phyloP scores from a whole-genome alignment of 768 basidiomycete species.

The Phallus indusiatus region DNA sequence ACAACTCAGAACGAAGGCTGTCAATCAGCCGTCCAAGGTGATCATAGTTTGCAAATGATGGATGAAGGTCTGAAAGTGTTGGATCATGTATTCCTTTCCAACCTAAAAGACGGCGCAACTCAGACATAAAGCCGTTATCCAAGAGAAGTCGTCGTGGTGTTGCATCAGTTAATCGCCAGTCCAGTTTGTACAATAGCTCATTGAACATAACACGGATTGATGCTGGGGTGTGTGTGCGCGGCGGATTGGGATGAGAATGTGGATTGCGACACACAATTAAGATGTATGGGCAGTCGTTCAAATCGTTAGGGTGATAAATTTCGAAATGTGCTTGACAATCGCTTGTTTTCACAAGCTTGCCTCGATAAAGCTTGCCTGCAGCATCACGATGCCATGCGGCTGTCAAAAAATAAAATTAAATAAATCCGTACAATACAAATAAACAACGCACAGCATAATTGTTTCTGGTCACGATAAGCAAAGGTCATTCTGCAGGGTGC shows the following conservation, averaged over 20 bases:
- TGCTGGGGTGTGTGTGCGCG: conserved; percentile 8
- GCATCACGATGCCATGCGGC: conserved; percentile 16
- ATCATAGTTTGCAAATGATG: conserved; percentile 18
- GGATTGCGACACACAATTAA: conserved; percentile 12
- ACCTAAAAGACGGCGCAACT: conserved; percentile 11
- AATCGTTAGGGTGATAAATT: conserved; percentile 10
- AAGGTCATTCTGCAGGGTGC: conserved; percentile 14
- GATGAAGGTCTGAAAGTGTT: conserved; percentile 14
- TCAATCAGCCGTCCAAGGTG: conserved; percentile 19
- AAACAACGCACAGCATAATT: conserved; percentile 15
- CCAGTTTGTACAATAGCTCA: conserved; percentile 12
- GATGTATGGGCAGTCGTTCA: conserved; percentile 9
- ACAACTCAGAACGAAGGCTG: conserved; percentile 12
- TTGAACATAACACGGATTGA: conserved; percentile 11
- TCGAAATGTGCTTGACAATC: neutral
- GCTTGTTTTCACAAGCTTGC: neutral
- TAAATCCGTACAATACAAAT: neutral
- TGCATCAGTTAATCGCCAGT: conserved; percentile 21
- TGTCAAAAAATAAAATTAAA: neutral
- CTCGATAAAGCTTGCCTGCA: conserved; percentile 12
- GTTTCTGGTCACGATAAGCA: conserved; percentile 13
- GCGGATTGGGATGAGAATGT: conserved; percentile 9
- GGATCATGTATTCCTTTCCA: conserved; percentile 13
- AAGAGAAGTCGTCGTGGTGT: conserved; percentile 20
- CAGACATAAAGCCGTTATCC: conserved; percentile 18